phyloP scores from a whole-genome alignment of 331 rosid species.

The Erythrophleum ivorense region DNA sequence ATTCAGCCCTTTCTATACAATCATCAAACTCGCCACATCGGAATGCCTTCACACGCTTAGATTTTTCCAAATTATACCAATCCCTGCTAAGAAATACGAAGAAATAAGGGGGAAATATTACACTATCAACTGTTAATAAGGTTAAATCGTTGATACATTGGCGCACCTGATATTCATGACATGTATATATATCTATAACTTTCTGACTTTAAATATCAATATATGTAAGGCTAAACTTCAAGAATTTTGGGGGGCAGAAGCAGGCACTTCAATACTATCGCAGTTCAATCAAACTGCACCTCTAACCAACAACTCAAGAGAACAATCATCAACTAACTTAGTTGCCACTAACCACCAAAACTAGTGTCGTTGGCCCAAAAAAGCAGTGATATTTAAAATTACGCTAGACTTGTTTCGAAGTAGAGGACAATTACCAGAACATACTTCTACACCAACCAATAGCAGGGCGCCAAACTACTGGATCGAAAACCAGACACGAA shows the following conservation, averaged over 20 bases:
- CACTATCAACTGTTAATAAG: not conserved
- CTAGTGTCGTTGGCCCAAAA: not conserved
- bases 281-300: not conserved
- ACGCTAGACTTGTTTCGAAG: not conserved
- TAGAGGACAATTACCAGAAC: not conserved
- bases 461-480: not conserved
- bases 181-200: not conserved
- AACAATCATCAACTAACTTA: constrained; percentile 3
- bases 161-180: constrained; percentile 3
- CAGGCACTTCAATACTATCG: constrained; percentile 10
- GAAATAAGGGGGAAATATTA: not conserved
- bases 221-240: not conserved
- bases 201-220: not conserved
- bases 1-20: constrained; percentile 93
- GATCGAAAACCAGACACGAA: constrained; percentile 18
- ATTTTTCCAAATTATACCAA: constrained; percentile 98
- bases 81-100: constrained; percentile 63
- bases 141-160: not conserved
- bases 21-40: constrained; percentile 98
- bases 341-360: constrained; percentile 3
- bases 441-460: not conserved
- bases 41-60: constrained; percentile 96
- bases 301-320: not conserved
- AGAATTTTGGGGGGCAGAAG: not conserved
- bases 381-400: not conserved